Conservation (phyloP, 2,329 filamentous ascomycete genomes). For the Aspergillus unguis region DNA sequence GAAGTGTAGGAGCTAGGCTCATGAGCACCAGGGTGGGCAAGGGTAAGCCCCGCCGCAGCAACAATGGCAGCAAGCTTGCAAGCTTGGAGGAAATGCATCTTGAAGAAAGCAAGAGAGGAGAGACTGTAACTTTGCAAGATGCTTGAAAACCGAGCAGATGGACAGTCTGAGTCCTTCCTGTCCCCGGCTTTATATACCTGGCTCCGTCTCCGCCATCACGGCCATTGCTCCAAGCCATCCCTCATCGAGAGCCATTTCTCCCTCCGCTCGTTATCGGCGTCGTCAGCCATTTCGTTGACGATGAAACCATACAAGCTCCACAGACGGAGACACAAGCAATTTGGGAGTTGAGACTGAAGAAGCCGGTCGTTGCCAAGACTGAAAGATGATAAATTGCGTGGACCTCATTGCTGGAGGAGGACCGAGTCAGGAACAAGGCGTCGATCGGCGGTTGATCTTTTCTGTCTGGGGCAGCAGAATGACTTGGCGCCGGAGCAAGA, state of each 20-base stretch:
- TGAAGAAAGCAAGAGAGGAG: not conserved
- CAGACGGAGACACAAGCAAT: no score
- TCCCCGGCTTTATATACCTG: not conserved
- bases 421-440: not conserved
- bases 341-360: no score
- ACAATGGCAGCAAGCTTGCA: not conserved
- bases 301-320: not conserved
- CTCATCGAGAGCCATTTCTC: not conserved
- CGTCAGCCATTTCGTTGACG: not conserved
- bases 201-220: no score
- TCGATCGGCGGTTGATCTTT: not conserved
- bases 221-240: not conserved
- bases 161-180: not conserved
- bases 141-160: not conserved
- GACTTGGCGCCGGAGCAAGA: not conserved
- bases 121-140: not conserved
- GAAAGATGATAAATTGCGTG: not conserved
- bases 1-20: slow-evolving; percentile 16
- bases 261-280: slow-evolving; percentile 1
- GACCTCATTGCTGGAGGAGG: slow-evolving; percentile 5
- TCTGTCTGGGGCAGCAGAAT: not conserved
- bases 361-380: not conserved
- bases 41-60: not conserved
- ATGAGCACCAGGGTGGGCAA: slow-evolving; percentile 21
- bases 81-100: not conserved